Percentiles rank a stretch among this genome's conserved stretches.
Conservation (phyloP, 164 flowering plant genomes). For the Cinnamomum chago region DNA sequence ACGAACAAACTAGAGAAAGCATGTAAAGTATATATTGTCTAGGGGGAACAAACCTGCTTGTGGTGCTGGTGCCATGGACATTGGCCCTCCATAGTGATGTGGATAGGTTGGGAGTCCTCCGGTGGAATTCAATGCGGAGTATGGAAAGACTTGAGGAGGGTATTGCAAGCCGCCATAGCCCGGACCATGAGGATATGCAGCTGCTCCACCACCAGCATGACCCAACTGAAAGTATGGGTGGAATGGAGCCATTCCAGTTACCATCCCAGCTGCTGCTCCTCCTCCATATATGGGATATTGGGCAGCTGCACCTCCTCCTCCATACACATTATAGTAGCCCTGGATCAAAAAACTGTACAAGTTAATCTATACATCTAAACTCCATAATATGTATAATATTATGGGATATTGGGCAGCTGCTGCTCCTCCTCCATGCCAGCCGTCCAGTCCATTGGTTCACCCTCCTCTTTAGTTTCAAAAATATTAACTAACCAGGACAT, state of each 20-base stretch:
- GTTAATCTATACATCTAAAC: not conserved
- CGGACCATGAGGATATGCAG: slow-evolving; percentile 26
- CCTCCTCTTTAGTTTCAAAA: no score
- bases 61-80: slow-evolving; percentile 63
- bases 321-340: slow-evolving; percentile 75
- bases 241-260: slow-evolving; percentile 38
- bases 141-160: slow-evolving; percentile 20
- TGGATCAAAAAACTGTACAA: slow-evolving; percentile 16
- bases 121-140: slow-evolving; percentile 36
- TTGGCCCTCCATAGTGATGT: slow-evolving; percentile 56
- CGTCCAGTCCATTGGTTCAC: no score
- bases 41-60: slow-evolving; percentile 54
- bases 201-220: slow-evolving; percentile 48
- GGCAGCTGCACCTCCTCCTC: slow-evolving; percentile 62
- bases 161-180: slow-evolving; percentile 49
- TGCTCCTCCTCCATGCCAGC: no score
- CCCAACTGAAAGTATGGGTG: slow-evolving; percentile 66
- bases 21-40: no score
- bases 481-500: no score
- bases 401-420: no score
- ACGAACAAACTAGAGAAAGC: no score
- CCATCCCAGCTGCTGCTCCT: slow-evolving; percentile 55
- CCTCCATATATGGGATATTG: slow-evolving; percentile 77
- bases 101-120: slow-evolving; percentile 29
- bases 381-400: no score